Evolutionary conservation across 176 grass and related monocot species (phyloP).

Genomic region (Triticum dicoccoides): DNA sequence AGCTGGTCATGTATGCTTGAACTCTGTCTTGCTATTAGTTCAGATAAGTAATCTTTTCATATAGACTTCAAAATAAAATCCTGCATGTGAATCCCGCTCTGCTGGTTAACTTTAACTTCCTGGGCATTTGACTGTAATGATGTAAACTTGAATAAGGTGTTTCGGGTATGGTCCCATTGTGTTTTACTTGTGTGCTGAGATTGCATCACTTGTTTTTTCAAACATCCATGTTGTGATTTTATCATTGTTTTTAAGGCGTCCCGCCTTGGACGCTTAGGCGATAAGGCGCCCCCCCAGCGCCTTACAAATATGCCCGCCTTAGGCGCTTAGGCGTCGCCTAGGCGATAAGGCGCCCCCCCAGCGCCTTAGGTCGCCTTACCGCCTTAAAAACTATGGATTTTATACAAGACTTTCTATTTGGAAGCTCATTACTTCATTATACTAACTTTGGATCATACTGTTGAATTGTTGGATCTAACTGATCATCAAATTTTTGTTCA

Average conservation of each 20-base stretch:
- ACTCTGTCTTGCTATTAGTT: not conserved
- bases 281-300: too few relatives aligned
- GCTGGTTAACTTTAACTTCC: not conserved
- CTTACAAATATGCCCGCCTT: too few relatives aligned
- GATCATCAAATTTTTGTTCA: conserved; percentile 34
- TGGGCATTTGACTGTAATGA: not conserved
- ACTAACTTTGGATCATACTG: not conserved
- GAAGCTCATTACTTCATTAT: not conserved
- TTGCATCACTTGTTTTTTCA: not conserved
- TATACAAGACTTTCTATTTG: not conserved
- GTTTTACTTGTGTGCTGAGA: not conserved
- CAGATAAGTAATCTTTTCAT: not conserved
- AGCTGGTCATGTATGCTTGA: not conserved
- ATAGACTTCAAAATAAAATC: conserved; percentile 11
- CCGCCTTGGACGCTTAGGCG: too few relatives aligned
- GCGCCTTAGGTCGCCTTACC: too few relatives aligned
- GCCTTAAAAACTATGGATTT: too few relatives aligned
- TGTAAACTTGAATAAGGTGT: not conserved
- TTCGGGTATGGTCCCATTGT: not conserved
- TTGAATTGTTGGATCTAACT: conserved; percentile 15
- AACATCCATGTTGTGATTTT: not conserved
- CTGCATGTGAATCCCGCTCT: not conserved
- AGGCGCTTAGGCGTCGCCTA: too few relatives aligned
- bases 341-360: too few relatives aligned
- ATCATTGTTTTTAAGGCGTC: too few relatives aligned